Percentiles rank a stretch among this genome's conserved stretches.
Conservation (phyloP, 352 stramenopile species). For the Globisporangium abappressorium region DNA sequence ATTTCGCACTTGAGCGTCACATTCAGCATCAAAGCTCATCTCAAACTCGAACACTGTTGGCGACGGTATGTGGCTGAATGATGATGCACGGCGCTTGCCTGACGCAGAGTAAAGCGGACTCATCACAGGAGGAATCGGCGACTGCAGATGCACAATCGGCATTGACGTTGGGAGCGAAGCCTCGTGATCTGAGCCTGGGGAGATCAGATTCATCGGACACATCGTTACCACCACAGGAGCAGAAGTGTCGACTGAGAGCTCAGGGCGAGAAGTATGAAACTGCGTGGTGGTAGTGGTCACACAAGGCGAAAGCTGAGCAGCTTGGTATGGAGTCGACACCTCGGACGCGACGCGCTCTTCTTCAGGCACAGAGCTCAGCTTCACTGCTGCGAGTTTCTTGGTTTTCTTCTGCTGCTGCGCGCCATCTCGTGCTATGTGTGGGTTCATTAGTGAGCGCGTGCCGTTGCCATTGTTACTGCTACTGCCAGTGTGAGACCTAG, state of each 20-base stretch:
- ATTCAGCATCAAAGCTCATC: too few species aligned
- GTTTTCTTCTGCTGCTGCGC: conserved; percentile 13
- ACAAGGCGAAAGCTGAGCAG: too few species aligned
- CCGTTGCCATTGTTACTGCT: not conserved
- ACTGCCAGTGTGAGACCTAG: not conserved
- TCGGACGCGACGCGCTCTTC: conserved; percentile 6
- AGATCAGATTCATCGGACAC: conserved; percentile 23
- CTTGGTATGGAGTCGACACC: not conserved
- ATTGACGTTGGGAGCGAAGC: conserved; percentile 18
- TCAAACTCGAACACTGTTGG: conserved; percentile 4
- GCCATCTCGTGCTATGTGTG: not conserved
- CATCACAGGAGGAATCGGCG: conserved; percentile 19
- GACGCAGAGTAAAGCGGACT: conserved; percentile 8
- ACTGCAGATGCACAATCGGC: conserved; percentile 23
- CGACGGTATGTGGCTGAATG: conserved; percentile 3
- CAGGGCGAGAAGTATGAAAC: not conserved
- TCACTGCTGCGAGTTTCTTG: conserved; percentile 4
- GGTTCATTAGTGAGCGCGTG: conserved; percentile 12
- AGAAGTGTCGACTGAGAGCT: not conserved
- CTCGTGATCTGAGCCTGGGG: conserved; percentile 22
- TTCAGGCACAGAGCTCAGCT: conserved; percentile 12
- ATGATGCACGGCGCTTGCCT: not conserved
- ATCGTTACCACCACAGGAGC: not conserved
- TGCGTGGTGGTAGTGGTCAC: not conserved
- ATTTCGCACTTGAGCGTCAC: not conserved